These are phyloP conservation scores for Persicaria maculosa DNA, from an alignment of 148 eudicot genomes.

Conservation along the genomic window DNA sequence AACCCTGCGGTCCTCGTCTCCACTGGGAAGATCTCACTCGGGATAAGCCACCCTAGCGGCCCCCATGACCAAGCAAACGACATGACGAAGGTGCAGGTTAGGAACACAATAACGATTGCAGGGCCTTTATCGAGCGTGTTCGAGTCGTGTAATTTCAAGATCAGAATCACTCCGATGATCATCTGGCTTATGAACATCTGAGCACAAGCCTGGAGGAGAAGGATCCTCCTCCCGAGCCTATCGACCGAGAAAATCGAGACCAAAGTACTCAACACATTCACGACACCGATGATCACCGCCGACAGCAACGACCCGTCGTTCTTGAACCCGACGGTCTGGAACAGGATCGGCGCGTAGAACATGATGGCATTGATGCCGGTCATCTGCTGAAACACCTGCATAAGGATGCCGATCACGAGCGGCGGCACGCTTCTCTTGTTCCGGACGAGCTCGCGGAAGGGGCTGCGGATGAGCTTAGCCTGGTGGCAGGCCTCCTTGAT, in stretches of 20 bases:
- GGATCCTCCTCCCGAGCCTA: slow-evolving; percentile 26
- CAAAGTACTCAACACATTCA: slow-evolving; percentile 23
- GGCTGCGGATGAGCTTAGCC: slow-evolving; percentile 23
- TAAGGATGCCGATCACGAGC: slow-evolving; percentile 18
- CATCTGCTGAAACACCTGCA: slow-evolving; percentile 41
- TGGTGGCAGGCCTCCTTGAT: slow-evolving; percentile 18
- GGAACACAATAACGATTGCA: slow-evolving; percentile 15
- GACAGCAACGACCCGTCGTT: slow-evolving; percentile 29
- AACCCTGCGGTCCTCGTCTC: slow-evolving; percentile 44
- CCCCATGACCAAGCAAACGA: slow-evolving; percentile 47
- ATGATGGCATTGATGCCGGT: slow-evolving; percentile 43
- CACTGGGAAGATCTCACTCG: slow-evolving; percentile 30
- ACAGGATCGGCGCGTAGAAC: slow-evolving; percentile 44
- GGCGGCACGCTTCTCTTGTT: slow-evolving; percentile 23
- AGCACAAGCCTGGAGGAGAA: slow-evolving; percentile 29
- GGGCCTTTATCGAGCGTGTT: background rate
- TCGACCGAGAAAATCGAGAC: slow-evolving; percentile 30
- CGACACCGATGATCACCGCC: slow-evolving; percentile 24
- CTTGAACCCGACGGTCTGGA: slow-evolving; percentile 34
- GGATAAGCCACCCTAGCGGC: slow-evolving; percentile 35
- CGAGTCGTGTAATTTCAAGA: slow-evolving; percentile 10
- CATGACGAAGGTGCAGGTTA: slow-evolving; percentile 25
- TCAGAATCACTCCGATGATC: slow-evolving; percentile 17
- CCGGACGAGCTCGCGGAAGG: slow-evolving; percentile 25
- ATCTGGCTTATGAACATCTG: slow-evolving; percentile 32